Evolutionary conservation across 768 basidiomycete genomes (phyloP), one percentile per base, ranked within the genome.

Genomic region (Termitomyces eurrhizus): DNA sequence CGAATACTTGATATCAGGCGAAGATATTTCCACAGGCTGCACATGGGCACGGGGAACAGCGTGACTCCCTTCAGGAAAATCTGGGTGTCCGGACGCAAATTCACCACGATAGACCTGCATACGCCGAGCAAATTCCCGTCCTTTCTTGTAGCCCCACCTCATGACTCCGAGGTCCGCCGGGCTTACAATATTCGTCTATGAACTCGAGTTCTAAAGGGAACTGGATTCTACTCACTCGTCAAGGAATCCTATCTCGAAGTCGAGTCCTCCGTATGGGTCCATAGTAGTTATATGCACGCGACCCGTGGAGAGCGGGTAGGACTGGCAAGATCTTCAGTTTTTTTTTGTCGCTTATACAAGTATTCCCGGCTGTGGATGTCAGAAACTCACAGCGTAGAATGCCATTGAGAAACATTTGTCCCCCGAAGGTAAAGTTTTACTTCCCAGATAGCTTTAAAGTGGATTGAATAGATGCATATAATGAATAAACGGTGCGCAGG

Each of bases 141-240:
- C 56, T 57, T 77, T 78, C 64, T 88, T 89, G 70, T 87, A 88
- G 0, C 66, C 74, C 77, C 82, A 82, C 52, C 73, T 73, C 50
- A 86, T 62, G 24, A 78, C 69, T 0, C 68, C 75, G 4, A 88
- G n/a, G 63, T 84, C 83, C 7, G 74, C 74, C 3, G 73, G 69
- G 21, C 78, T 80, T 44, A 51, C 2, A 36, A 7, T 53, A 16
- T 24, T 3, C 60, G 3, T 52, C 36, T 35, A 54, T 55, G 39
- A 53, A 29, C 13, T 3, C 8, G 7, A 24, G 14, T 18, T n/a
- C 9, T 13, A 11, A 35, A 1, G 8, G 37, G 13, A 37, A 18
- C 5, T 14, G 13, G 36, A 44, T 32, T 24, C 7, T 41, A 68
- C 78, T 53, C 56, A 83, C 83, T 75, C 68, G 41, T 75, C 71